Conservation (phyloP, 1,284 basidiomycete species). For the Irpex lacteus region DNA sequence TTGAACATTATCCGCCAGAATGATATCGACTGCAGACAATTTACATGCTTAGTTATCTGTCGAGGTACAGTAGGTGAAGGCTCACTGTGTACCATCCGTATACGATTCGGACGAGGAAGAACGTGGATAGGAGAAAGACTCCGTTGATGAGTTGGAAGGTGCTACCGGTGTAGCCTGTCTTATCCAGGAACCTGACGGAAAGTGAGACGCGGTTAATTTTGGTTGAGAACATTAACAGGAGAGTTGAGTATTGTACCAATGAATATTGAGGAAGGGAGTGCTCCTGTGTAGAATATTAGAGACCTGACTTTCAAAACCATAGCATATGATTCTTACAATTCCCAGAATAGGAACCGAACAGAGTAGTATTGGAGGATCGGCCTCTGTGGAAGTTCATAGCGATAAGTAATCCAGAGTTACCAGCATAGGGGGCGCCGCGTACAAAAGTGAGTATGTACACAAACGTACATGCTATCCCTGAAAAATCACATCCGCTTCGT, state of each 20-base stretch:
- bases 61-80: slow-evolving; percentile 12
- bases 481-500: neutral
- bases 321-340: slow-evolving; percentile 41
- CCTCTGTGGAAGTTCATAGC: slow-evolving; percentile 40
- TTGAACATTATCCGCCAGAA: slow-evolving; percentile 54
- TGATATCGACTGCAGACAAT: slow-evolving; percentile 48
- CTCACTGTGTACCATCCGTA: slow-evolving; percentile 65
- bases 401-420: slow-evolving; percentile 9
- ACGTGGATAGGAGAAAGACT: slow-evolving; percentile 53
- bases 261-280: slow-evolving; percentile 76
- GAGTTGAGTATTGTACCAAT: slow-evolving; percentile 45
- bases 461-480: slow-evolving; percentile 54
- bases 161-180: slow-evolving; percentile 66
- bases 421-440: slow-evolving; percentile 26
- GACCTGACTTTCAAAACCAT: neutral
- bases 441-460: slow-evolving; percentile 64
- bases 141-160: slow-evolving; percentile 67
- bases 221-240: neutral
- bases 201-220: neutral
- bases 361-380: slow-evolving; percentile 75
- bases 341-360: slow-evolving; percentile 72
- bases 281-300: slow-evolving; percentile 39
- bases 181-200: slow-evolving; percentile 62
- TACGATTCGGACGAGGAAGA: slow-evolving; percentile 61
- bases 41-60: neutral